phyloP scores from a whole-genome alignment of 352 stramenopile genomes.

The Phytophthora capsici region DNA sequence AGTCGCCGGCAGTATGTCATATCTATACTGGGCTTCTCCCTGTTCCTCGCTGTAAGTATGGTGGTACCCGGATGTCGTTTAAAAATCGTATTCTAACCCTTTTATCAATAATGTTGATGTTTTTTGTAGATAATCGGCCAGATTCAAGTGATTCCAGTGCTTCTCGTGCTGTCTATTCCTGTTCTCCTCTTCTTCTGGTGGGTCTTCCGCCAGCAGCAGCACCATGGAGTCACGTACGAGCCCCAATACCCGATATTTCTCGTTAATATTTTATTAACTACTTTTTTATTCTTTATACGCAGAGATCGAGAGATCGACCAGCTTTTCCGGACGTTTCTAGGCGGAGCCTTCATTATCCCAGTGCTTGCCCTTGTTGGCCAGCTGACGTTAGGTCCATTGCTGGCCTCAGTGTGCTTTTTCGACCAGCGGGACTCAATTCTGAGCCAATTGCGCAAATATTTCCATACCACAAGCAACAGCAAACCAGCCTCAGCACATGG shows the following conservation, averaged over 20 bases:
- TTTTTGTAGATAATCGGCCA: slow-evolving; percentile 37
- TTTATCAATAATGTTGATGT: slow-evolving; percentile 1
- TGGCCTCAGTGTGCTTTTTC: slow-evolving; percentile 59
- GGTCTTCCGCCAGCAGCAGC: slow-evolving; percentile 48
- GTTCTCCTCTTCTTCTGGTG: slow-evolving; percentile 46
- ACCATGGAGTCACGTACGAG: slow-evolving; percentile 60
- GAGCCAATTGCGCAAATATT: slow-evolving; percentile 46
- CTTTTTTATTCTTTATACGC: slow-evolving; percentile 1
- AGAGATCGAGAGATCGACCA: slow-evolving; percentile 72
- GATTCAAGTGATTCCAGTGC: slow-evolving; percentile 31
- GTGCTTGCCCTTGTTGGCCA: slow-evolving; percentile 53
- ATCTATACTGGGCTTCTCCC: slow-evolving; percentile 12
- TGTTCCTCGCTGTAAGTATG: slow-evolving; percentile 36
- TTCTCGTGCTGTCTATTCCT: slow-evolving; percentile 39
- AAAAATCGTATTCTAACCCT: not conserved
- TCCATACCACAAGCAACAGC: slow-evolving; percentile 25
- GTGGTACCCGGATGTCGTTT: not conserved
- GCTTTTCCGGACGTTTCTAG: slow-evolving; percentile 61
- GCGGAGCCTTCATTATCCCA: slow-evolving; percentile 50
- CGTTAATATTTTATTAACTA: not conserved
- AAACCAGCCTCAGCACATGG: slow-evolving; percentile 19
- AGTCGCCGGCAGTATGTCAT: slow-evolving; percentile 31
- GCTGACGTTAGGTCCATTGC: slow-evolving; percentile 44
- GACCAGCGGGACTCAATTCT: slow-evolving; percentile 56
- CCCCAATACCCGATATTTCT: not conserved